Evolutionary conservation across 1,139 yeast species (phyloP), one percentile per base, ranked within the genome.

Genomic region (Diutina catenulata): DNA sequence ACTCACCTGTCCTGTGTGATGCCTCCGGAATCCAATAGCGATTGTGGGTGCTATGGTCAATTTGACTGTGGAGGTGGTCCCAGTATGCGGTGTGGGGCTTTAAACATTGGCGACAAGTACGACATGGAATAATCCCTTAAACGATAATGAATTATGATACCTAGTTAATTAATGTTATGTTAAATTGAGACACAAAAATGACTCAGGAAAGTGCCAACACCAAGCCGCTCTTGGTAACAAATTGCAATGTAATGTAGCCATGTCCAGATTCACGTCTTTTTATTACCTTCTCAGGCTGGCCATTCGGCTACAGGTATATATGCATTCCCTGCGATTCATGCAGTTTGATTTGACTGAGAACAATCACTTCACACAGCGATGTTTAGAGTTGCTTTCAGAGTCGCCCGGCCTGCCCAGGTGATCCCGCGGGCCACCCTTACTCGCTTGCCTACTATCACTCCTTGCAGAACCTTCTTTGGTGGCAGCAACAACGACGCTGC

Each of bases 11-110:
- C 35, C 5, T 31, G 35, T 31, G 13, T 31, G 2, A 14, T 21
- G 22, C 35, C 35, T 11, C 25, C 35, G 5, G 35, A 31, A 21
- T 21, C 25, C 11, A 7, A n/a, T 14, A 20, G 18, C 3, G 35
- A 31, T 14, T 31, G 35, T 21, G 35, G 35, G 10, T 31, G 35
- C 21, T 31, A 19, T 20, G 35, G 35, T 7, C 35, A 31, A 13
- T 31, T 19, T 13, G 35, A 31, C 5, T 31, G 35, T 21, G 35
- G 35, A 19, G 35, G 35, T 21, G 35, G 35, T 13, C 35, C 35
- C n/a, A 31, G 35, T 21, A 25, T 31, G 5, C 23, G 35, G 13
- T 31, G 35, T n/a, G 35, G 35, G 8, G 35, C 35, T 13, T 31
- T 31, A 18, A 31, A 31, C 25, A 31, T 31, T 31, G 35, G 35